These are phyloP conservation scores for Myriosclerotinia curreyana DNA, from an alignment of 2,329 filamentous ascomycete genomes.

Conservation along the genomic window DNA sequence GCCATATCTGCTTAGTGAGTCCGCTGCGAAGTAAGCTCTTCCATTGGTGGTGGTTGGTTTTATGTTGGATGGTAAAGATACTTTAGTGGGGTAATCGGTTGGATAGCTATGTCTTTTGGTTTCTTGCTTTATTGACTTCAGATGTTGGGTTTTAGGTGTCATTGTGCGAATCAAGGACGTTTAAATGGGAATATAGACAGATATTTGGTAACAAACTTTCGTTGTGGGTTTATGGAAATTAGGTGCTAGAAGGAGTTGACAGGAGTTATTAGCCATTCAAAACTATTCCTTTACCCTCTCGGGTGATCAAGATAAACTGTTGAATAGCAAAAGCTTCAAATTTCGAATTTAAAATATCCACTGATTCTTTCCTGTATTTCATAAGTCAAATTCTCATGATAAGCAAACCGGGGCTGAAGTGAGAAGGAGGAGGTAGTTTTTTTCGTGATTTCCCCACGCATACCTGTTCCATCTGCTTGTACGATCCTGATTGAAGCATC, in stretches of 20 bases:
- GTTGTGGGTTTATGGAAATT: background rate
- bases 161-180: background rate
- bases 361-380: background rate
- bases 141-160: background rate
- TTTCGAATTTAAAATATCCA: background rate
- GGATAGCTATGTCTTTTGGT: background rate
- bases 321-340: background rate
- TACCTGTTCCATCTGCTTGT: no score
- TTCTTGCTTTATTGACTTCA: background rate
- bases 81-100: background rate
- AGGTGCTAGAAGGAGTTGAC: background rate
- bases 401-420: no score
- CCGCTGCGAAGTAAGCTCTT: background rate
- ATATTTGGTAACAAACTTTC: background rate
- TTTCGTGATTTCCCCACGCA: no score
- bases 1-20: constrained; percentile 23
- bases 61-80: background rate
- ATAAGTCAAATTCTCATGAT: no score
- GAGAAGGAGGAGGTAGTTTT: no score
- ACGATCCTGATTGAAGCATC: no score
- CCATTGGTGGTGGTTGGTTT: background rate
- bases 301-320: background rate
- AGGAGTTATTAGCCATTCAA: background rate
- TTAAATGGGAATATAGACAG: background rate
- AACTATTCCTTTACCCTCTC: background rate